These are phyloP conservation scores for Aspergillus conjunctus DNA, from an alignment of 495 filamentous ascomycete genomes.

Conservation along the genomic window DNA sequence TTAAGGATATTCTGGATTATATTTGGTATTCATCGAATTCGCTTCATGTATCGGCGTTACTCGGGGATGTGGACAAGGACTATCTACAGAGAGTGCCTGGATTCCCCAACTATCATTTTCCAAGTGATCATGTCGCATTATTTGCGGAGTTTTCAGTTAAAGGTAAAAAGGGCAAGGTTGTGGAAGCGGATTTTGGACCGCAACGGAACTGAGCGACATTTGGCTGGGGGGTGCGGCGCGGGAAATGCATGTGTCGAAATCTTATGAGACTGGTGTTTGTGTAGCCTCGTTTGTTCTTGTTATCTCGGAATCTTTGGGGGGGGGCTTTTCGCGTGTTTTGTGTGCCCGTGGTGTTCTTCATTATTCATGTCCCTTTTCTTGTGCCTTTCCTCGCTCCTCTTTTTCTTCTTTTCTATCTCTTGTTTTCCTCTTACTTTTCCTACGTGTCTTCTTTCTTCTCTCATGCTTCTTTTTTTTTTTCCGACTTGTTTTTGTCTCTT, in stretches of 20 bases:
- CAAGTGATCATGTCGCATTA: constrained; percentile 92
- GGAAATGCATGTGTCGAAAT: constrained; percentile 36
- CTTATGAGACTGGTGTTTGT: constrained; percentile 48
- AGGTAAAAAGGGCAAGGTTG: constrained; percentile 78
- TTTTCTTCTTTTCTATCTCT: constrained; percentile 17
- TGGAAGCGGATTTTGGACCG: constrained; percentile 64
- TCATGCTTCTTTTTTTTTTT: constrained; percentile 18
- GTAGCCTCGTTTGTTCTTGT: constrained; percentile 39
- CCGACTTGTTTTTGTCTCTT: constrained; percentile 15
- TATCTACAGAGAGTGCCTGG: constrained; percentile 90
- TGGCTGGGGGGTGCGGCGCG: constrained; percentile 21
- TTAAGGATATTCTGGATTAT: constrained; percentile 90
- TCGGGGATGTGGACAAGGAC: constrained; percentile 87
- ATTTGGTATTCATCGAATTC: constrained; percentile 96
- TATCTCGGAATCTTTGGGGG: constrained; percentile 50
- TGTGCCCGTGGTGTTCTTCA: constrained; percentile 33
- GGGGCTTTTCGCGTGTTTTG: constrained; percentile 25
- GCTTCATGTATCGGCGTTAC: constrained; percentile 80
- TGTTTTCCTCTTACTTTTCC: constrained; percentile 20
- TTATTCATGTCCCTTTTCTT: constrained; percentile 25
- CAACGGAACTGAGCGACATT: constrained; percentile 50
- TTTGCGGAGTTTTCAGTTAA: constrained; percentile 92
- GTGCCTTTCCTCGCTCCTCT: constrained; percentile 23
- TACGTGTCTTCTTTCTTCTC: constrained; percentile 20
- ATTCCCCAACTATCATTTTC: constrained; percentile 97